A percentile compares a stretch with the other conserved stretches of the same genome.
These are phyloP conservation scores for Ichthyophthirius multifiliis DNA, from an alignment of 169 alveolate species.

Conservation along the genomic window DNA sequence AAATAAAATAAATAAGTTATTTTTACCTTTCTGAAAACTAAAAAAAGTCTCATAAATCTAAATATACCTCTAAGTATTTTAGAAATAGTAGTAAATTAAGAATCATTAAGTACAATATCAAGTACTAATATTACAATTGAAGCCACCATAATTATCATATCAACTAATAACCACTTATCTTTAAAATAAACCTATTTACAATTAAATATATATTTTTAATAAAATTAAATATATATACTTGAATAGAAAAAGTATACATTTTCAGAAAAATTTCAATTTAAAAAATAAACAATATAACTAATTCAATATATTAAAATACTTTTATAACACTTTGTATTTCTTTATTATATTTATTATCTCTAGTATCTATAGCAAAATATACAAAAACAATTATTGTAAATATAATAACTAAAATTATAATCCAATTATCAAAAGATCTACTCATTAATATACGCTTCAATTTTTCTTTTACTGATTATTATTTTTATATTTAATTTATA, in stretches of 20 bases:
- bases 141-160: not conserved
- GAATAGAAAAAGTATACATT: not conserved
- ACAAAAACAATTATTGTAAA: constrained; percentile 17
- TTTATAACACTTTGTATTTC: not conserved
- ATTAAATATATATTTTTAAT: not conserved
- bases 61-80: constrained; percentile 27
- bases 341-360: not conserved
- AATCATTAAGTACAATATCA: not conserved
- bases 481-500: too few species aligned
- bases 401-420: constrained; percentile 8
- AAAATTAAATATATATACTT: not conserved
- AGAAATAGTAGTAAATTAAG: constrained; percentile 9
- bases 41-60: constrained; percentile 31
- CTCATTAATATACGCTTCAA: too few species aligned
- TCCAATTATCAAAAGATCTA: not conserved
- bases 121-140: constrained; percentile 14
- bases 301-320: constrained; percentile 14
- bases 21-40: constrained; percentile 32
- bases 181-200: not conserved
- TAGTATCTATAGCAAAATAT: constrained; percentile 21
- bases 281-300: constrained; percentile 9
- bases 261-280: constrained; percentile 12
- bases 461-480: too few species aligned
- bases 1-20: not conserved
- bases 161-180: constrained; percentile 10